phyloP scores from a whole-genome alignment of 2,329 filamentous ascomycete genomes.

The Exophiala viscosa region DNA sequence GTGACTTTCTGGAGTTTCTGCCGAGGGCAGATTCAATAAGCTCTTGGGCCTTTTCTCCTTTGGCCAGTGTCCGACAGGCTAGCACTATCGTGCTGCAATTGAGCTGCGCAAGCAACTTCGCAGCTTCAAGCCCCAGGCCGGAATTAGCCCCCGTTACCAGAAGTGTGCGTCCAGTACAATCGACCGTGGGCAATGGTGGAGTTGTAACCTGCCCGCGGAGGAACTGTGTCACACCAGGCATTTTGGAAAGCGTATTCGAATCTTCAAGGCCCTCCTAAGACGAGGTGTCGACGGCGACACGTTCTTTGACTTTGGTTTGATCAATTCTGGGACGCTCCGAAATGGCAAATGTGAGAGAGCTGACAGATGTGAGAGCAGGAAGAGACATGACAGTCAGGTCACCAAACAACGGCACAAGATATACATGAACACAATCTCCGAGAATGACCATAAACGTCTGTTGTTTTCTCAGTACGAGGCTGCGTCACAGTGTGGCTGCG shows the following conservation, averaged over 20 bases:
- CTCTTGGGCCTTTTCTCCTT: slow-evolving; percentile 38
- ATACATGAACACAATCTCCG: too few species aligned
- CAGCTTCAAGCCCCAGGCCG: slow-evolving; percentile 45
- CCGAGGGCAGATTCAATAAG: slow-evolving; percentile 29
- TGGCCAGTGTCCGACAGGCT: slow-evolving; percentile 35
- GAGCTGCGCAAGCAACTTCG: slow-evolving; percentile 39
- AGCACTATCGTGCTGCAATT: slow-evolving; percentile 47
- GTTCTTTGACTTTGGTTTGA: too few species aligned
- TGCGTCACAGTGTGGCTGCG: too few species aligned
- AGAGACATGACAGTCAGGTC: too few species aligned
- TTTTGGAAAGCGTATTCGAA: not conserved
- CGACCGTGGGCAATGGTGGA: slow-evolving; percentile 15
- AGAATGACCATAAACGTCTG: too few species aligned
- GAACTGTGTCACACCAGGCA: slow-evolving; percentile 12
- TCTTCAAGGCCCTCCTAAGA: not conserved
- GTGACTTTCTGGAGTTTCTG: slow-evolving; percentile 11
- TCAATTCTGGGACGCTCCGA: too few species aligned
- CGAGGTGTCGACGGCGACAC: too few species aligned
- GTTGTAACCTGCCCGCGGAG: slow-evolving; percentile 20
- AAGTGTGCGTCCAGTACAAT: slow-evolving; percentile 37
- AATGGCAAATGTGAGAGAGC: too few species aligned
- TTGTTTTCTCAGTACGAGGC: too few species aligned
- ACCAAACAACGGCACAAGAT: too few species aligned
- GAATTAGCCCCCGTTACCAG: slow-evolving; percentile 46
- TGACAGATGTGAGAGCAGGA: too few species aligned